A percentile compares a stretch with the other conserved stretches of the same genome.
Conservation (phyloP, 805 yeast species). For the Metschnikowia noctiluminum region DNA sequence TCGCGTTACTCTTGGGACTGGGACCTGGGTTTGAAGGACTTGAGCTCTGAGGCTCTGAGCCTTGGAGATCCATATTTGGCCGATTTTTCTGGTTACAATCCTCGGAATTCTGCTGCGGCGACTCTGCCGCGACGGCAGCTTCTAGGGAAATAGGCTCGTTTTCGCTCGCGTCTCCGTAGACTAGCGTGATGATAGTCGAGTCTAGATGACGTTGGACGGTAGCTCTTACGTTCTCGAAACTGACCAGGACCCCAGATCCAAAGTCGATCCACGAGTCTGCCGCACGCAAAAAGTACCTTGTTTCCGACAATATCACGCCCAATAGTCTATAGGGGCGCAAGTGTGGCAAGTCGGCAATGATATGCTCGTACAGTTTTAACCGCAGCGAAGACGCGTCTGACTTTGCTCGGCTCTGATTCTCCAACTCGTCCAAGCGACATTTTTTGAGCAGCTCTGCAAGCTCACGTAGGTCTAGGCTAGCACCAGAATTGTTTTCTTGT, state of each 20-base stretch:
- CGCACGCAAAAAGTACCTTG: slow-evolving; percentile 21
- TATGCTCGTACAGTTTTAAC: slow-evolving; percentile 8
- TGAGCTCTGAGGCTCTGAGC: neutral
- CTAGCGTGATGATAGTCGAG: slow-evolving; percentile 15
- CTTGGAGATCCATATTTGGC: neutral
- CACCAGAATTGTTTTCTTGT: slow-evolving; percentile 15
- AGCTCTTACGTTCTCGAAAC: slow-evolving; percentile 11
- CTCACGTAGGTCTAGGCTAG: slow-evolving; percentile 20
- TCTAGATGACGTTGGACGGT: slow-evolving; percentile 6
- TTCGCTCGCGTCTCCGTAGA: slow-evolving; percentile 11
- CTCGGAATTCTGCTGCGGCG: too few relatives aligned
- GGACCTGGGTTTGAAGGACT: neutral
- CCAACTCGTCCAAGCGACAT: slow-evolving; percentile 21
- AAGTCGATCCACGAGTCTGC: slow-evolving; percentile 13
- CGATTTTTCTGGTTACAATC: neutral
- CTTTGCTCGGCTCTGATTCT: slow-evolving; percentile 20
- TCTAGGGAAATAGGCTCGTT: neutral
- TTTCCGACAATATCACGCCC: slow-evolving; percentile 32
- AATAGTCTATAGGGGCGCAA: slow-evolving; percentile 25
- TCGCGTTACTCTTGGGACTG: neutral
- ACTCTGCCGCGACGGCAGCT: neutral
- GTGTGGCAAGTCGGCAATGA: slow-evolving; percentile 6
- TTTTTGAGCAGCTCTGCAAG: slow-evolving; percentile 20
- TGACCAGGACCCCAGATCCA: slow-evolving; percentile 14
- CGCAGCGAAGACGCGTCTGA: slow-evolving; percentile 11